Base-by-base conservation (phyloP, 345 rosid species). In the Diplotaxis tenuifolia region DNA sequence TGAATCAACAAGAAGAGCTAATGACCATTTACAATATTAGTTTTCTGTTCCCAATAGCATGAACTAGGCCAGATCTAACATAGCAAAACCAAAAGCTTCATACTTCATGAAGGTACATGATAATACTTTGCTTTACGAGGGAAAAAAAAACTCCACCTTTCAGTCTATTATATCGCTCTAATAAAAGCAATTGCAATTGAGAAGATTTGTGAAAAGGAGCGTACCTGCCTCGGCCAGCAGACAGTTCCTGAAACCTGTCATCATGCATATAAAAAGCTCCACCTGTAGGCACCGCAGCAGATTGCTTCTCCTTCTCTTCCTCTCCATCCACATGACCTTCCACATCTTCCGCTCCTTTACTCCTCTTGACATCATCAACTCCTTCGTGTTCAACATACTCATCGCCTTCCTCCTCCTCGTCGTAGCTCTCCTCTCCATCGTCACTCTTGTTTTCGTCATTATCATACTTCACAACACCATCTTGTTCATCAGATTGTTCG, bases 261-360 rank as follows among this genome's bases (percentile, higher is more conserved):
- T 96, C 99, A 15, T 96, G 99, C 98, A 96, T 96, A 80, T 96
- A 96, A 77, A 96, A 96, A 2, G 98, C 97, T 58, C 99, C 99
- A 53, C 94, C 96, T 22, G 98, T 92, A 6, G 99, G 99, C 52
- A 96, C 99, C 0, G 98, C 86, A 78, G 81, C 85, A 2, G 91
- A 93, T 72, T 89, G 91, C 59, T 82, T 92, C 81, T 80, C 89
- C 79, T 89, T 86, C 55, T 71, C 85, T 57, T 62, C 83, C 18
- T 57, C 89, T 45, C 70, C 71, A 38, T 70, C 75, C 3, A 70
- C 22, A 56, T 7, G 75, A 80, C 66, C 66, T 6, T 31, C 4
- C 7, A 31, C 75, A 9, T 74, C 84, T 67, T 75, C 84, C 67
- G 74, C 62, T 62, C 32, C 61, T 83, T 67, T 62, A 32, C 70